Evolutionary conservation across 139 green algal genomes (phyloP).

Genomic region (Tetraselmis striata): DNA sequence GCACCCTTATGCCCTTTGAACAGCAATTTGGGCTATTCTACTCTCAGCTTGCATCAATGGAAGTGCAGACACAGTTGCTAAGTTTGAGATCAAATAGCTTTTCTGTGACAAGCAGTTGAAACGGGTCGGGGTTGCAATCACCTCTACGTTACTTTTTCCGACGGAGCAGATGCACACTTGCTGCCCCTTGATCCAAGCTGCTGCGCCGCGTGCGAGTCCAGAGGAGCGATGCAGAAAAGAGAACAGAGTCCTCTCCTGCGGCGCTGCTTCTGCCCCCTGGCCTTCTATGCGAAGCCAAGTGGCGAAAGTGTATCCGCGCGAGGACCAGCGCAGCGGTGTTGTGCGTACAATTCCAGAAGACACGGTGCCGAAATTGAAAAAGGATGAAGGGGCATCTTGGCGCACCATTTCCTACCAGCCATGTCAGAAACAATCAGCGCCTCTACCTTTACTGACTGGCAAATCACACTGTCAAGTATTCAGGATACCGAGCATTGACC

Average conservation of each 20-base stretch:
- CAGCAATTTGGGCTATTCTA: too few species aligned
- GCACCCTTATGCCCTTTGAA: too few species aligned
- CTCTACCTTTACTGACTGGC: too few species aligned
- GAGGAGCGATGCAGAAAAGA: conserved; percentile 10
- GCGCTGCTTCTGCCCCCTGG: neutral
- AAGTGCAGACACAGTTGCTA: too few species aligned
- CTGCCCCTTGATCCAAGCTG: neutral
- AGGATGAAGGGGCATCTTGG: conserved; percentile 25
- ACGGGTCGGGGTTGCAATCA: neutral
- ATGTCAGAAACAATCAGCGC: too few species aligned
- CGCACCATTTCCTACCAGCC: conserved; percentile 26
- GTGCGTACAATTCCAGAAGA: conserved; percentile 19
- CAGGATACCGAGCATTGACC: too few species aligned
- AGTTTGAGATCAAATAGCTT: too few species aligned
- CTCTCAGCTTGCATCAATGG: too few species aligned
- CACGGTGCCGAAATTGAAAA: conserved; percentile 31
- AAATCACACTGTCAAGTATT: too few species aligned
- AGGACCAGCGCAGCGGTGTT: conserved; percentile 1
- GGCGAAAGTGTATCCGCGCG: conserved; percentile 30
- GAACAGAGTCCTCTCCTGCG: conserved; percentile 17
- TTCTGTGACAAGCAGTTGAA: too few species aligned
- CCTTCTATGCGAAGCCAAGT: conserved; percentile 35
- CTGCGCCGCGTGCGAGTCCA: neutral
- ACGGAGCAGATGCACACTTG: neutral
- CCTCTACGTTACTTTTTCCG: neutral